These are phyloP conservation scores for Pinus tabuliformis DNA, from an alignment of 75 land plant genomes.

Conservation along the genomic window DNA sequence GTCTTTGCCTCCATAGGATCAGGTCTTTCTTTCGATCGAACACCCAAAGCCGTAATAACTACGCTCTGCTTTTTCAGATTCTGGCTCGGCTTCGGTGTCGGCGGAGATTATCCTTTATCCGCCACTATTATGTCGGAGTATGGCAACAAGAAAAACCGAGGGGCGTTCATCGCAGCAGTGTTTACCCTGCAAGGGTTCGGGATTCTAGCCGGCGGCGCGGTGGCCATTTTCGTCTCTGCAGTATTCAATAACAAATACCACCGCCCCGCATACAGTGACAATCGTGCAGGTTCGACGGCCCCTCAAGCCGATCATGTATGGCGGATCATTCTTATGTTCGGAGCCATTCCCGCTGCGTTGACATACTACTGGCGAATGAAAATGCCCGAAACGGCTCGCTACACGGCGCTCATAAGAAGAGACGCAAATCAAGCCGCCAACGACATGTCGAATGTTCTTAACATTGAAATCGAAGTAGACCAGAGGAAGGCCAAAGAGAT, in stretches of 20 bases:
- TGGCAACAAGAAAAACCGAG: constrained; percentile 42
- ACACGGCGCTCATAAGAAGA: constrained; percentile 42
- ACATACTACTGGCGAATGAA: constrained; percentile 59
- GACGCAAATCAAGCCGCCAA: constrained; percentile 38
- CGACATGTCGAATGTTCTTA: constrained; percentile 39
- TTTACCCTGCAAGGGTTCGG: constrained; percentile 60
- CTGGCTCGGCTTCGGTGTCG: constrained; percentile 59
- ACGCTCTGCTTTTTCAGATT: constrained; percentile 59
- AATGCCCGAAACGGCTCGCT: constrained; percentile 65
- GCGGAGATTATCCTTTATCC: constrained; percentile 51
- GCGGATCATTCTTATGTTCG: constrained; percentile 43
- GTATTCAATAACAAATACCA: neutral
- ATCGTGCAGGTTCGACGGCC: constrained; percentile 5
- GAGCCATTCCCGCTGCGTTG: constrained; percentile 35
- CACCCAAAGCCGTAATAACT: constrained; percentile 41
- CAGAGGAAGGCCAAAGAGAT: neutral
- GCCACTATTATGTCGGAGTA: constrained; percentile 59
- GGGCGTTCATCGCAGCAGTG: constrained; percentile 34
- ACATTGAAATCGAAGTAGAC: constrained; percentile 9
- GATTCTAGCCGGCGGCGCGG: constrained; percentile 35
- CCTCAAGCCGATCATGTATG: constrained; percentile 26
- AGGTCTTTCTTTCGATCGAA: constrained; percentile 42
- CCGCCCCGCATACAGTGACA: neutral
- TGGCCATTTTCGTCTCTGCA: constrained; percentile 24
- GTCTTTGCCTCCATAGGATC: constrained; percentile 48